Evolutionary conservation across 2,329 filamentous ascomycete genomes (phyloP).

Genomic region (Penicillium digitatum): DNA sequence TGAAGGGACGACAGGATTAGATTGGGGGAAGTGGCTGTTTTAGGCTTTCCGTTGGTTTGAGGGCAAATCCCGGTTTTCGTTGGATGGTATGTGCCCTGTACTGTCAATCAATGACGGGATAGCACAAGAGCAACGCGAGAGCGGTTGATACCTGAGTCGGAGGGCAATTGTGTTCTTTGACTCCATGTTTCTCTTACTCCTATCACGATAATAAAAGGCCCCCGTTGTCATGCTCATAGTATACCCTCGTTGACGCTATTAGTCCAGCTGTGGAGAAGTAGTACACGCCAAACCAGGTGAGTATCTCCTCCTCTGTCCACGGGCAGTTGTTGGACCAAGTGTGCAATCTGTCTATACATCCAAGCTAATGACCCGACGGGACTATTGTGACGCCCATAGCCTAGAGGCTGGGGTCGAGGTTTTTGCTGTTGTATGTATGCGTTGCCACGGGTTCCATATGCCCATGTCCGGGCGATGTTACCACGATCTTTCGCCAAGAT

Average conservation of each 20-base stretch:
- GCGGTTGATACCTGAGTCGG: slow-evolving; percentile 12
- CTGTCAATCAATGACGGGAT: slow-evolving; percentile 17
- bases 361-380: slow-evolving; percentile 69
- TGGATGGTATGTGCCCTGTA: slow-evolving; percentile 22
- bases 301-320: slow-evolving; percentile 72
- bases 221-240: slow-evolving; percentile 57
- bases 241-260: slow-evolving; percentile 64
- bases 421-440: slow-evolving; percentile 58
- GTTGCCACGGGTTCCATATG: slow-evolving; percentile 26
- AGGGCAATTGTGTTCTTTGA: slow-evolving; percentile 10
- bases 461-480: slow-evolving; percentile 20
- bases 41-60: slow-evolving; percentile 26
- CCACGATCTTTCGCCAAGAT: slow-evolving; percentile 25
- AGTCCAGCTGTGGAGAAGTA: slow-evolving; percentile 67
- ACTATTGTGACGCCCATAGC: slow-evolving; percentile 64
- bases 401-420: slow-evolving; percentile 70
- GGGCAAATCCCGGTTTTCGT: slow-evolving; percentile 27
- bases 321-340: slow-evolving; percentile 70
- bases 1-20: slow-evolving; percentile 96
- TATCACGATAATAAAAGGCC: slow-evolving; percentile 27
- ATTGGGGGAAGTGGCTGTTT: slow-evolving; percentile 20
- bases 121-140: slow-evolving; percentile 15
- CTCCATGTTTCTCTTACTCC: slow-evolving; percentile 21
- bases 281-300: slow-evolving; percentile 72
- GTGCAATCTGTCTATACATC: slow-evolving; percentile 76